phyloP scores from a whole-genome alignment of 2,329 filamentous ascomycete species.

The Mycosphaerella sp. region DNA sequence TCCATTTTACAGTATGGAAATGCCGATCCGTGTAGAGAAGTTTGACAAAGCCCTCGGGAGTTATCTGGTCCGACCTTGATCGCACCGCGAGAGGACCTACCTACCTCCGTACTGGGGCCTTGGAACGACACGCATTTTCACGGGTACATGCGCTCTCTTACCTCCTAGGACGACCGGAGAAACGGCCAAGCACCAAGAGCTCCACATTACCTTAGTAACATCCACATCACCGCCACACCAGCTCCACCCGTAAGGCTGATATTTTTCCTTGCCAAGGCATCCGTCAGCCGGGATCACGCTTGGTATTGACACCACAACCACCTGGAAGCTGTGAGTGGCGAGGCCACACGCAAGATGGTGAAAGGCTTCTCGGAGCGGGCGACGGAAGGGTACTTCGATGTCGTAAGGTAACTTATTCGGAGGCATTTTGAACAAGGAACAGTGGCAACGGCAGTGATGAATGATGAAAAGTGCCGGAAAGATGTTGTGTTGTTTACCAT shows the following conservation, averaged over 20 bases:
- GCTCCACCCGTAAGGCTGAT: constrained; percentile 6
- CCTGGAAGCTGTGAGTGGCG: background rate
- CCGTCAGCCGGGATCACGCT: background rate
- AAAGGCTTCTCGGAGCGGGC: background rate
- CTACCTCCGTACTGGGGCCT: background rate
- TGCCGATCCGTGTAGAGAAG: constrained; percentile 91
- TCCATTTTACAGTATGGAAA: constrained; percentile 95
- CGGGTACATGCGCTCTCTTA: background rate
- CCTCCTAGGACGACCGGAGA: background rate
- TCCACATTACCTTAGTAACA: background rate
- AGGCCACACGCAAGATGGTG: background rate
- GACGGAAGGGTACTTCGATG: no score
- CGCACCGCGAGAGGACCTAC: background rate
- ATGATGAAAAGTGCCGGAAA: no score
- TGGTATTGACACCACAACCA: background rate
- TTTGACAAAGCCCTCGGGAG: constrained; percentile 64
- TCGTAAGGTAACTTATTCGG: no score
- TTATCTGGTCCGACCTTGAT: constrained; percentile 31
- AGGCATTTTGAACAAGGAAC: no score
- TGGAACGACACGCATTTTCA: background rate
- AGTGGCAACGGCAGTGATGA: no score
- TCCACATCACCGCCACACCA: constrained; percentile 1
- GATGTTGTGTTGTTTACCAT: no score
- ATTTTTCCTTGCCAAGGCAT: background rate
- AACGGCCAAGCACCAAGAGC: background rate